A percentile compares a stretch with the other conserved stretches of the same genome.
Evolutionary conservation across 805 yeast species (phyloP).

Genomic region (Zygosaccharomyces pseudorouxii): DNA sequence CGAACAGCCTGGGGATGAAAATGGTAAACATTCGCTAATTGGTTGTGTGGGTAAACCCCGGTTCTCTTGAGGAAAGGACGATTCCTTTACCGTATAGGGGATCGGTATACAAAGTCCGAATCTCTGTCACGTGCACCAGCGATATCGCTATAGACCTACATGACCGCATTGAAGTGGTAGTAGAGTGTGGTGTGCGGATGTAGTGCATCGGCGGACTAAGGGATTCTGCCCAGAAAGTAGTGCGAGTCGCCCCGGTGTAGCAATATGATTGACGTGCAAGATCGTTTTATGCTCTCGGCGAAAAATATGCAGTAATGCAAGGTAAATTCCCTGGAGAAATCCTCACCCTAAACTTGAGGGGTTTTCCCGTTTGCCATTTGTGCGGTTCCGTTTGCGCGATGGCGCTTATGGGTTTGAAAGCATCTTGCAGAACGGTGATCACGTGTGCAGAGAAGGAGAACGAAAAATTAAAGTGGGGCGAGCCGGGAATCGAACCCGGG

Average conservation of each 20-base stretch:
- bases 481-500: constrained; percentile 8
- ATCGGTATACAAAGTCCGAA: neutral
- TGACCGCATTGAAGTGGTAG: neutral
- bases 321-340: no score
- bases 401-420: neutral
- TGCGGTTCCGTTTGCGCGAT: no score
- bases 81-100: neutral
- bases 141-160: neutral
- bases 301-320: no score
- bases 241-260: no score
- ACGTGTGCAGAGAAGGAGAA: neutral
- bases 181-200: neutral
- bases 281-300: no score
- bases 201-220: neutral
- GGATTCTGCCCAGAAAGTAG: no score
- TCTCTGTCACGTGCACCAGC: neutral
- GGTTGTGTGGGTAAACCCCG: neutral
- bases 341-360: no score
- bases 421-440: no score
- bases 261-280: no score
- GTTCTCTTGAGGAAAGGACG: neutral
- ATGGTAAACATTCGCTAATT: neutral
- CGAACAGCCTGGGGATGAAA: constrained; percentile 2
- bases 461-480: constrained; percentile 4
- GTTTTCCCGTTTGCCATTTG: no score